A percentile compares a stretch with the other conserved stretches of the same genome.
Conservation (phyloP, 192 early-diverging fungal species). For the Backusella morwellensis region DNA sequence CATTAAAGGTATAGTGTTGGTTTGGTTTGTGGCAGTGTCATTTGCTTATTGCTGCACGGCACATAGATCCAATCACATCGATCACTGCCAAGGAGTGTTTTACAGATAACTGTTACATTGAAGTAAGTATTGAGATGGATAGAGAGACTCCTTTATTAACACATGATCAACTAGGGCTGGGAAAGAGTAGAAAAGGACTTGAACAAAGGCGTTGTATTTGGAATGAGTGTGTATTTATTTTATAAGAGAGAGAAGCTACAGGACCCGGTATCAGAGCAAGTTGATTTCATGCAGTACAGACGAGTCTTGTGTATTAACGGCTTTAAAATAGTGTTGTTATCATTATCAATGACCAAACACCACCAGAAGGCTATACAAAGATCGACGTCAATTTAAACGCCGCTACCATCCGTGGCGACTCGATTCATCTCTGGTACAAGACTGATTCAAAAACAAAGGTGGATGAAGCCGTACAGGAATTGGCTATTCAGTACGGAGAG, state of each 20-base stretch:
- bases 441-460: background rate
- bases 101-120: constrained; percentile 25
- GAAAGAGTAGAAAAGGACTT: constrained; percentile 22
- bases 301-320: background rate
- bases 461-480: constrained; percentile 15
- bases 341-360: constrained; percentile 23
- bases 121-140: constrained; percentile 5
- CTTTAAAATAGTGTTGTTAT: constrained; percentile 18
- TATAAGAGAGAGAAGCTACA: constrained; percentile 6
- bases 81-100: constrained; percentile 28
- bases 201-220: constrained; percentile 26
- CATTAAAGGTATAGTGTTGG: constrained; percentile 11
- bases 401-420: constrained; percentile 23
- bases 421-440: constrained; percentile 26
- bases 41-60: background rate
- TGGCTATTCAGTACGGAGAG: constrained; percentile 23
- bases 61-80: constrained; percentile 20
- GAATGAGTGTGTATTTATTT: constrained; percentile 30
- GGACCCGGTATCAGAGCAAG: constrained; percentile 25
- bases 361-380: constrained; percentile 24
- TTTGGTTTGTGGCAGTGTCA: too few relatives aligned
- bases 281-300: background rate
- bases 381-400: constrained; percentile 23
- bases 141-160: background rate
- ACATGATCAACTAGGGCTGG: constrained; percentile 22